Evolutionary conservation across 306 rosid genomes (phyloP).

Genomic region (Sindora glabra): DNA sequence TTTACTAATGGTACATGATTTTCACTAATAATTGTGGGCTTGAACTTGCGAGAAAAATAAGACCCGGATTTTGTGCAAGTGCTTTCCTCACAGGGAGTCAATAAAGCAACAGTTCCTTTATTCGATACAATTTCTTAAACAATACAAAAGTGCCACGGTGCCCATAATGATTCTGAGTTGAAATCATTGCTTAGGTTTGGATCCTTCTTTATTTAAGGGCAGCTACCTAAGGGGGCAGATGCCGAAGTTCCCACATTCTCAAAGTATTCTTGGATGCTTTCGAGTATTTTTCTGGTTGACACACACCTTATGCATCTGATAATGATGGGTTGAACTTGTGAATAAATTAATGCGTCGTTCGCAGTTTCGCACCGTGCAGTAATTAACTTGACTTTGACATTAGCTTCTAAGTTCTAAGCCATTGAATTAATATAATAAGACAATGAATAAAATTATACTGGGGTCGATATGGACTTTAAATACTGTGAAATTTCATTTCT

Average conservation of each 20-base stretch:
- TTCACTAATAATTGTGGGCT: not conserved
- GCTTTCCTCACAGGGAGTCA: not conserved
- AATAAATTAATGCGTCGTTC: not conserved
- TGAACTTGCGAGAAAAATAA: not conserved
- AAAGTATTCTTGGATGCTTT: conserved; percentile 13
- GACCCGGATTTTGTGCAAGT: not conserved
- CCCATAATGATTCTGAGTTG: not conserved
- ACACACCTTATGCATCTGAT: conserved; percentile 21
- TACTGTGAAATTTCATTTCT: no score
- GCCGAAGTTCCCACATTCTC: conserved; percentile 4
- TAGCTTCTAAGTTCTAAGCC: no score
- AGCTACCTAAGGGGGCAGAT: conserved; percentile 4
- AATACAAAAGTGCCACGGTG: conserved; percentile 3
- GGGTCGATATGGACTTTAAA: no score
- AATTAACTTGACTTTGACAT: no score
- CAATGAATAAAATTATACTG: no score
- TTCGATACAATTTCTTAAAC: conserved; percentile 17
- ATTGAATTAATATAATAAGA: no score
- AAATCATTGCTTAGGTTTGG: not conserved
- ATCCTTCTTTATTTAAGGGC: not conserved
- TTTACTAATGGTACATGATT: not conserved
- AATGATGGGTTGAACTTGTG: conserved; percentile 10
- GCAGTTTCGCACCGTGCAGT: not conserved
- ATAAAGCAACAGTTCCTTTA: not conserved
- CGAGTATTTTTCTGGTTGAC: conserved; percentile 18